Evolutionary conservation across 306 rosid genomes (phyloP).

Genomic region (Quercus wislizeni): DNA sequence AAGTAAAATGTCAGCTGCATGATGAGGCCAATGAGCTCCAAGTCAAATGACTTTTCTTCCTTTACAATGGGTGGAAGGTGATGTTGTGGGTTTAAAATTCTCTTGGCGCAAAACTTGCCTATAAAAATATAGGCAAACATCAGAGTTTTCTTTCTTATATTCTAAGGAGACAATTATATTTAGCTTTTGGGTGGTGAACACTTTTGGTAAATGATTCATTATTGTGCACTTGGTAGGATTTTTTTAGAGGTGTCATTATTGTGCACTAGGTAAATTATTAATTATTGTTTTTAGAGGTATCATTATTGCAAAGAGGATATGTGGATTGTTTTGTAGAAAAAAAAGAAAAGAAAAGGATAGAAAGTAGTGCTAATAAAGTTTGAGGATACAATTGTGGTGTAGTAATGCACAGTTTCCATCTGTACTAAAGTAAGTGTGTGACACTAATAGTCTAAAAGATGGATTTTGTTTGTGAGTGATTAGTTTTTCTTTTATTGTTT

Average conservation of each 20-base stretch:
- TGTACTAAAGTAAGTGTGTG: neutral
- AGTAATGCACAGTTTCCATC: neutral
- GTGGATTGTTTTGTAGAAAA: neutral
- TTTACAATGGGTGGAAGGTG: too few species aligned
- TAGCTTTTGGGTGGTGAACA: neutral
- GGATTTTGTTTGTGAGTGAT: neutral
- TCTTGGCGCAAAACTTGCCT: too few species aligned
- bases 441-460: neutral
- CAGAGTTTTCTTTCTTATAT: too few species aligned
- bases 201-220: neutral
- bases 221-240: neutral
- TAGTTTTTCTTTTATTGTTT: conserved; percentile 10
- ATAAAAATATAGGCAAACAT: too few species aligned
- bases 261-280: neutral
- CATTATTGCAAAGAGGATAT: neutral
- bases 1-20: too few species aligned
- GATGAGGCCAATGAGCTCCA: too few species aligned
- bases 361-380: neutral
- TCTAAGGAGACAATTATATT: neutral
- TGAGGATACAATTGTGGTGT: neutral
- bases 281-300: neutral
- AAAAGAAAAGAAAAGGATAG: too few species aligned
- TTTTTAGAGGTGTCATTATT: neutral
- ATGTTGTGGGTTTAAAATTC: too few species aligned
- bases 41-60: too few species aligned